phyloP scores from a whole-genome alignment of 2,329 filamentous ascomycete genomes.

The Pseudonectria buxi region DNA sequence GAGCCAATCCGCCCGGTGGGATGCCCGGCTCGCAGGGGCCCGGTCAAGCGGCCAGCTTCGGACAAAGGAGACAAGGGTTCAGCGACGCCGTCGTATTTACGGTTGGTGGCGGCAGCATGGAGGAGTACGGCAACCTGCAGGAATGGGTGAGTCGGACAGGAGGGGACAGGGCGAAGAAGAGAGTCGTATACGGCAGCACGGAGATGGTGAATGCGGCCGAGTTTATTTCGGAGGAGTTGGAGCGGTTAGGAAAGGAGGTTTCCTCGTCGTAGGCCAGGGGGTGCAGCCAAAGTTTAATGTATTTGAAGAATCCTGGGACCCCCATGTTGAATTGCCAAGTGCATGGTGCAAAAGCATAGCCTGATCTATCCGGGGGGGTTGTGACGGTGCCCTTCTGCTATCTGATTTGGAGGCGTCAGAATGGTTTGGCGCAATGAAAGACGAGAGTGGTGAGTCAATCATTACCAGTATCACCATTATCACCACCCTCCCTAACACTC shows the following conservation, averaged over 20 bases:
- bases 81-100: conserved; percentile 91
- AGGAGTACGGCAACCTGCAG: conserved; percentile 95
- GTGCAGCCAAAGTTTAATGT: not conserved
- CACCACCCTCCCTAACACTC: too few species aligned
- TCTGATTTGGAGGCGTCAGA: conserved; percentile 5
- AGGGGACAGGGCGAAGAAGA: conserved; percentile 60
- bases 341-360: too few species aligned
- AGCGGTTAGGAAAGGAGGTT: conserved; percentile 55
- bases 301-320: too few species aligned
- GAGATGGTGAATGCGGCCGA: conserved; percentile 66
- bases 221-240: conserved; percentile 58
- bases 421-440: too few species aligned
- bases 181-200: conserved; percentile 92
- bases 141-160: conserved; percentile 84
- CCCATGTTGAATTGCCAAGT: too few species aligned
- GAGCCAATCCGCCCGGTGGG: conserved; percentile 38
- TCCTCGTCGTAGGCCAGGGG: conserved; percentile 21
- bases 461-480: too few species aligned
- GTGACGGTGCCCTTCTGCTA: too few species aligned
- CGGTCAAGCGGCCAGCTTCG: conserved; percentile 78
- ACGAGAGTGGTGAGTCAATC: too few species aligned
- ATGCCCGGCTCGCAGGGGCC: conserved; percentile 43
- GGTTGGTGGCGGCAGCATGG: conserved; percentile 94
- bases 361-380: too few species aligned
- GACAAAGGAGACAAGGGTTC: conserved; percentile 83